phyloP scores from a whole-genome alignment of 2,329 filamentous ascomycete species.

The Phialophora chinensis region DNA sequence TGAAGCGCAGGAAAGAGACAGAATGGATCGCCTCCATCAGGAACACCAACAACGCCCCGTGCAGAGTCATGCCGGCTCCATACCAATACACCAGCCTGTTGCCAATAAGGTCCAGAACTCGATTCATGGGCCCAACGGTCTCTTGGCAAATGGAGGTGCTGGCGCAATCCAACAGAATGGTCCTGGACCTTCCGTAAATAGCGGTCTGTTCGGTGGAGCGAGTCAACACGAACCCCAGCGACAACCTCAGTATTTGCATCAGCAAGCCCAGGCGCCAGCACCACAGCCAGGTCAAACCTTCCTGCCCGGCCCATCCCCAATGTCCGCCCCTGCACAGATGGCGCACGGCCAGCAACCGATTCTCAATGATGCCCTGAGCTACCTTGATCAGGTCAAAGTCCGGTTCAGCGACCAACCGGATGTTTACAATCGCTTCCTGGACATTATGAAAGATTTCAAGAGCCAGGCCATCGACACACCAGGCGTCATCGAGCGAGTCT shows the following conservation, averaged over 20 bases:
- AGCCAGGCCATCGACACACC: conserved; percentile 98
- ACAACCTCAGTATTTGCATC: conserved; percentile 66
- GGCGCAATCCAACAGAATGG: conserved; percentile 59
- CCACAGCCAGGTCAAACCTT: conserved; percentile 58
- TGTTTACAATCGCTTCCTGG: conserved; percentile 94
- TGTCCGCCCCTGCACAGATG: conserved; percentile 62
- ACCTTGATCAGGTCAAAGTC: conserved; percentile 97
- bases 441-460: conserved; percentile 99
- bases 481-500: conserved; percentile 95
- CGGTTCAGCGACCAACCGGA: conserved; percentile 96
- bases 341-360: conserved; percentile 85
- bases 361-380: conserved; percentile 83
- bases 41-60: conserved; percentile 73
- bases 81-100: conserved; percentile 93
- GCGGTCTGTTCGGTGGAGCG: conserved; percentile 60
- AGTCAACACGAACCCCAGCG: conserved; percentile 59
- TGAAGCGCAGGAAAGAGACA: conserved; percentile 65
- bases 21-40: conserved; percentile 62
- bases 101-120: conserved; percentile 78
- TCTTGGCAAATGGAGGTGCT: conserved; percentile 75
- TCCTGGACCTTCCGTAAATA: conserved; percentile 62
- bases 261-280: conserved; percentile 53
- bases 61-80: conserved; percentile 84
- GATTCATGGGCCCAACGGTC: conserved; percentile 89
- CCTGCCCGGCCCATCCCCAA: conserved; percentile 50